Conservation (phyloP, 495 filamentous ascomycete species). For the Clohesyomyces aquaticus region DNA sequence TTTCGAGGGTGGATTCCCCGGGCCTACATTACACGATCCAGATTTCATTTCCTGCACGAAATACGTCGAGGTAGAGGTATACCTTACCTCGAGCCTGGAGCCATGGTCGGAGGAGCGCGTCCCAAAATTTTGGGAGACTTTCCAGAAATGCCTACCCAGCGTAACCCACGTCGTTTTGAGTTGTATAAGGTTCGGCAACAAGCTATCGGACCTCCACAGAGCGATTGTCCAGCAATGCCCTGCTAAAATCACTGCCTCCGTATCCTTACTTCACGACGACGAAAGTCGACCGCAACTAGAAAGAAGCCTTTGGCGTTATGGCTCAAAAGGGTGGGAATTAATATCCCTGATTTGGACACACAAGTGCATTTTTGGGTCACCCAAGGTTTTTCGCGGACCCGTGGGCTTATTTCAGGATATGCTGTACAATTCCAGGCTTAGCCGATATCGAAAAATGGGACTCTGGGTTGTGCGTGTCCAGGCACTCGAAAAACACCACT, state of each 20-base stretch:
- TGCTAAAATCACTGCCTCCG: too few species aligned
- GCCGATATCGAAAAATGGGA: conserved; percentile 3
- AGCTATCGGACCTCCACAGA: conserved; percentile 3
- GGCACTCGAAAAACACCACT: conserved; percentile 18
- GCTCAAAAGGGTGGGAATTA: conserved; percentile 15
- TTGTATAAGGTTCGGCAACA: conserved; percentile 15
- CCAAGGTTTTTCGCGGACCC: conserved; percentile 8
- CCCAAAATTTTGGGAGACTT: conserved; percentile 15
- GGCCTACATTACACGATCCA: conserved; percentile 7
- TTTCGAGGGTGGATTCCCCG: conserved; percentile 10
- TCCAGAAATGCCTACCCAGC: conserved; percentile 10
- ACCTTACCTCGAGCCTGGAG: not conserved
- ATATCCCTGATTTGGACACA: conserved; percentile 2
- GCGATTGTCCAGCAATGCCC: not conserved
- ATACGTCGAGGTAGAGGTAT: conserved; percentile 20
- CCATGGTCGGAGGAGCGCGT: conserved; percentile 4
- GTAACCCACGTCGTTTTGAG: conserved; percentile 11
- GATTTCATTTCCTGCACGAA: conserved; percentile 6
- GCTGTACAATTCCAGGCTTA: not conserved
- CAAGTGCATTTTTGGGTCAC: conserved; percentile 12
- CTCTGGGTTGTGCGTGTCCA: conserved; percentile 6
- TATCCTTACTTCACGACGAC: too few species aligned
- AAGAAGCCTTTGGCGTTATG: conserved; percentile 17
- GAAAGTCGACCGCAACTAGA: too few species aligned
- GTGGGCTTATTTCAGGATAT: conserved; percentile 13